These are phyloP conservation scores for Chaetoceros muelleri DNA, from an alignment of 108 stramenopile genomes.

Conservation along the genomic window DNA sequence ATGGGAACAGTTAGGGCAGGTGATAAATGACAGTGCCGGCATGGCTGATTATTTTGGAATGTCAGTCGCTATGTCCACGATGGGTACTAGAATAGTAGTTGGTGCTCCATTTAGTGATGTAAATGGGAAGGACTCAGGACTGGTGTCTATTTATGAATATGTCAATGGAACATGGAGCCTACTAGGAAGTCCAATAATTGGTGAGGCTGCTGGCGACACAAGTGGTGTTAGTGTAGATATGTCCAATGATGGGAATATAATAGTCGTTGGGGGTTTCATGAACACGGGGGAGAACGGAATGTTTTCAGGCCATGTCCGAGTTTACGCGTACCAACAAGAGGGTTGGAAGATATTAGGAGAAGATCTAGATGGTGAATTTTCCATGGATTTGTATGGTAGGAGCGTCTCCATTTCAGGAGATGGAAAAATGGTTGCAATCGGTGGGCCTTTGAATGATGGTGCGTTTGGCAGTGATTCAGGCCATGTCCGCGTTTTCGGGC, in stretches of 20 bases:
- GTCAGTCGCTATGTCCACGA: too few relatives aligned
- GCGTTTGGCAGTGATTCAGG: neutral
- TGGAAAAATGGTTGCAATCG: conserved; percentile 4
- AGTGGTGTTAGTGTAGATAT: neutral
- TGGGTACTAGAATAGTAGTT: neutral
- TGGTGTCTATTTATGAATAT: neutral
- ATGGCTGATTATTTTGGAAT: too few relatives aligned
- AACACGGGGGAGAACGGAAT: neutral
- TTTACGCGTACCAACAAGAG: neutral
- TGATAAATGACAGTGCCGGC: too few relatives aligned
- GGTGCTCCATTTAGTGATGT: neutral
- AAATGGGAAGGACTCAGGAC: neutral
- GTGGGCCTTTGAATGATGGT: conserved; percentile 4
- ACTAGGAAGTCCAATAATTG: neutral
- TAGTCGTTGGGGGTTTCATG: neutral
- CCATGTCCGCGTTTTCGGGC: conserved; percentile 5
- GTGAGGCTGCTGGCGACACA: neutral
- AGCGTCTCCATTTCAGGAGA: conserved; percentile 9
- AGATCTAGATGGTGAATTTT: conserved; percentile 3
- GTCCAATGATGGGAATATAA: neutral
- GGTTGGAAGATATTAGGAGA: neutral
- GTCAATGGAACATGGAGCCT: neutral
- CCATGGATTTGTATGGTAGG: neutral
- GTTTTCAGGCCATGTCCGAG: conserved; percentile 3
- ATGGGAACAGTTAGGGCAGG: neutral